Base-by-base conservation (phyloP, 345 rosid genomes). In the Eutrema heterophyllum region DNA sequence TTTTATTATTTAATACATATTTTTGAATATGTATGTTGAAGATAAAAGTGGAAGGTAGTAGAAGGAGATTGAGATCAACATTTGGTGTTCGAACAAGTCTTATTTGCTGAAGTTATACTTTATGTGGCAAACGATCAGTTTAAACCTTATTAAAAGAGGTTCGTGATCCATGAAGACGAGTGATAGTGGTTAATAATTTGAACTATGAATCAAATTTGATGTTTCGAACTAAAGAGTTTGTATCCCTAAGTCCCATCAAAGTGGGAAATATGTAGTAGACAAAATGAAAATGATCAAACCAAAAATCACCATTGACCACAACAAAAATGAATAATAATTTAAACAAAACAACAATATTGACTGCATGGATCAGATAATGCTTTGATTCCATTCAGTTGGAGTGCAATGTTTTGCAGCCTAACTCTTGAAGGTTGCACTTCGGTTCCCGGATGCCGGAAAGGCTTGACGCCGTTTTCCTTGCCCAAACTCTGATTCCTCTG, bases 391-490 rank as follows among this genome's bases (percentile, higher is more conserved):
- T 66, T 38, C 59, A 53, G 30, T 53, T 64, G 26, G 52, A 39
- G 57, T 43, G 63, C 5, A 36, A 61, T 30, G 30, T 29, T 32
- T 26, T 26, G 33, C 59, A 65, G 18, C 57, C 64, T 77, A 77
- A 43, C 51, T 77, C 53, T 66, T 65, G 68, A 78, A 78, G 58
- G 73, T 71, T 32, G 49, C 63, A 66, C 81, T 78, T 44, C 81
- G 68, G 68, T 78, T 78, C 43, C 81, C 81, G 2, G 81, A 71
- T 24, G 77, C 77, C 18, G 81, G 81, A 71, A 78, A 78, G 35
- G 81, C 81, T 72, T 78, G 81, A 78, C 81, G 81, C 36, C 81
- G 68, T 52, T 78, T 78, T 3, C 81, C 81, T 67, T 71, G 77
- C 48, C 81, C 81, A 66, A 78, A 78, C 58, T 78, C 81, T 4